phyloP scores from a whole-genome alignment of 768 basidiomycete species.

The Lepiota subincarnata region DNA sequence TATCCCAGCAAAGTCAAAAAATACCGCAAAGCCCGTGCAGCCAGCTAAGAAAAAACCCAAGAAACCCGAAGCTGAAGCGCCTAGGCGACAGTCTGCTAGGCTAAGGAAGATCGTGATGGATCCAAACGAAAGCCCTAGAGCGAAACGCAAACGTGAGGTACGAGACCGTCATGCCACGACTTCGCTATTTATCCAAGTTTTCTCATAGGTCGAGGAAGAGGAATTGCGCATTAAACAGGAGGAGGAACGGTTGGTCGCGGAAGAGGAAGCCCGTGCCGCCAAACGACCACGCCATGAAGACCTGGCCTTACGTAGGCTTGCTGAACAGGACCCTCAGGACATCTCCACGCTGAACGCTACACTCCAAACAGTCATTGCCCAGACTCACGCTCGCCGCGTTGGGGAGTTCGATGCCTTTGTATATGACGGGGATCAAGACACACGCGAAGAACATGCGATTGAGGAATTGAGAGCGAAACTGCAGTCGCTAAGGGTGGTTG shows the following conservation, averaged over 20 bases:
- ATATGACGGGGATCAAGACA: conserved; percentile 42
- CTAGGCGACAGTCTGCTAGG: conserved; percentile 66
- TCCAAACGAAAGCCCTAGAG: conserved; percentile 59
- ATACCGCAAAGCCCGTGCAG: conserved; percentile 59
- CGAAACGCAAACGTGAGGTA: conserved; percentile 67
- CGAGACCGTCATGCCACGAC: conserved; percentile 13
- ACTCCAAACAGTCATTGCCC: conserved; percentile 37
- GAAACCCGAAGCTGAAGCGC: conserved; percentile 36
- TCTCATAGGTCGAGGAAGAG: conserved; percentile 45
- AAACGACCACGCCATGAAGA: conserved; percentile 67
- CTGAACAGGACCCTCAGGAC: conserved; percentile 44
- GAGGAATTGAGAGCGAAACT: conserved; percentile 52
- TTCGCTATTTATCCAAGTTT: neutral
- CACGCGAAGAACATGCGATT: conserved; percentile 45
- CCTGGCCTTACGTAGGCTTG: conserved; percentile 54
- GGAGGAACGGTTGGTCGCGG: conserved; percentile 55
- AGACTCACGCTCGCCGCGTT: conserved; percentile 33
- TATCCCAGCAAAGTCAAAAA: conserved; percentile 29
- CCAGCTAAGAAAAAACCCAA: conserved; percentile 55
- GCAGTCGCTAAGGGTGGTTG: conserved; percentile 55
- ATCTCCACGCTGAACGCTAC: conserved; percentile 38
- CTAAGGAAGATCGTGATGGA: conserved; percentile 45
- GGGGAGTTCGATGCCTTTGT: conserved; percentile 50
- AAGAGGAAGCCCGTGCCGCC: conserved; percentile 58
- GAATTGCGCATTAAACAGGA: conserved; percentile 49